Conservation (phyloP, 257 asterid species). For the Verbascum thapsus region DNA sequence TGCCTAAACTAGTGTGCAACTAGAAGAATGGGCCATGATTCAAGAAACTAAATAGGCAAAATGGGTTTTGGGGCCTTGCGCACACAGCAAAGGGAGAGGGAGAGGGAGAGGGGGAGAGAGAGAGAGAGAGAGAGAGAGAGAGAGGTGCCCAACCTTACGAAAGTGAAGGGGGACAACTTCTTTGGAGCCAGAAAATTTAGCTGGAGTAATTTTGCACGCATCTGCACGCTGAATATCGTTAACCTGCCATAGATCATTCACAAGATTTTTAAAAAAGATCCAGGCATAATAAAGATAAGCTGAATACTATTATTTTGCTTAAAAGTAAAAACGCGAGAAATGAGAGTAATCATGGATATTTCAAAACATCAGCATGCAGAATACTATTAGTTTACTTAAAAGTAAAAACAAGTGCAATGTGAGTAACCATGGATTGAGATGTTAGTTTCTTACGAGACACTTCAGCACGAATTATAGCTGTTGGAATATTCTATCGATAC, state of each 20-base stretch:
- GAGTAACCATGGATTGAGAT: too few species aligned
- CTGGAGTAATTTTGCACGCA: constrained; percentile 94
- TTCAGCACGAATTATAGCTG: neutral
- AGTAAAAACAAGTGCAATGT: too few species aligned
- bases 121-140: too few species aligned
- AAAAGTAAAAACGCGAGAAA: constrained; percentile 21
- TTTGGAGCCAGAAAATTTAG: constrained; percentile 92
- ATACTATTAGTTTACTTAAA: too few species aligned
- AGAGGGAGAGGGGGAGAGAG: too few species aligned
- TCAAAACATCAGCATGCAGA: too few species aligned
- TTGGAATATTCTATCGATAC: constrained; percentile 2
- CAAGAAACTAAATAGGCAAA: constrained; percentile 15
- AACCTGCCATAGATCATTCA: constrained; percentile 56
- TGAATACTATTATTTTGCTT: constrained; percentile 20
- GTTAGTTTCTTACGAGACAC: too few species aligned
- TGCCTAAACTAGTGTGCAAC: constrained; percentile 8
- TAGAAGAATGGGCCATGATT: constrained; percentile 10
- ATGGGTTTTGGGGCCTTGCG: too few species aligned
- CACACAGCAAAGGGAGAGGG: neutral
- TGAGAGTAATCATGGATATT: constrained; percentile 17
- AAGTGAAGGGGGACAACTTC: constrained; percentile 87
- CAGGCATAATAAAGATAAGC: constrained; percentile 7
- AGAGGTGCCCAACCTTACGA: constrained; percentile 59
- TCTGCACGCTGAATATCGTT: constrained; percentile 74
- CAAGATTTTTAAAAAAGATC: constrained; percentile 26